These are phyloP conservation scores for Parmelia sp. DNA, from an alignment of 495 filamentous ascomycete species.

Conservation along the genomic window DNA sequence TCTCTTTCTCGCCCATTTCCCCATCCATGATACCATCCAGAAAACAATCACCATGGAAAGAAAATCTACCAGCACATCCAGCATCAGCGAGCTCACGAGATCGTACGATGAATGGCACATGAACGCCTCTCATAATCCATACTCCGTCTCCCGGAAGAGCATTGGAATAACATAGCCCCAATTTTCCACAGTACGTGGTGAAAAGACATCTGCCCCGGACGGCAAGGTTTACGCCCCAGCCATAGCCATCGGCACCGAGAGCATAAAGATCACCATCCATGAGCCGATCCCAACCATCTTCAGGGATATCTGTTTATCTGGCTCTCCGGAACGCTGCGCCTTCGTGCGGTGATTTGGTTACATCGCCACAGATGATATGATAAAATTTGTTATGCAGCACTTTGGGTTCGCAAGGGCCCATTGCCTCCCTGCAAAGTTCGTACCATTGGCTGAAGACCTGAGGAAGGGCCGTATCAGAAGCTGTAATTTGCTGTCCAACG, in stretches of 20 bases:
- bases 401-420: neutral
- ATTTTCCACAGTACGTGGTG: neutral
- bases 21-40: neutral
- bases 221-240: constrained; percentile 1
- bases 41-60: neutral
- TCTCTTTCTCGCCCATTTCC: neutral
- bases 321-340: neutral
- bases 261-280: neutral
- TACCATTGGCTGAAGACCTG: neutral
- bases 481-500: neutral
- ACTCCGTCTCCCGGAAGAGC: neutral
- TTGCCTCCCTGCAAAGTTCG: neutral
- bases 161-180: neutral
- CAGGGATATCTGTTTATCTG: neutral
- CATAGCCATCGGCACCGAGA: neutral
- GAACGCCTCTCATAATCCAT: constrained; percentile 1
- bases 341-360: neutral
- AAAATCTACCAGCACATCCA: neutral
- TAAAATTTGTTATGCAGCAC: neutral
- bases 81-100: neutral
- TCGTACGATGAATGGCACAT: neutral
- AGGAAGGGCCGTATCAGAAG: neutral
- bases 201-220: neutral
- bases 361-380: neutral
- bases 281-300: neutral